Evolutionary conservation across 2,329 filamentous ascomycete species (phyloP).

Genomic region (Trichoderma arundinaceum): DNA sequence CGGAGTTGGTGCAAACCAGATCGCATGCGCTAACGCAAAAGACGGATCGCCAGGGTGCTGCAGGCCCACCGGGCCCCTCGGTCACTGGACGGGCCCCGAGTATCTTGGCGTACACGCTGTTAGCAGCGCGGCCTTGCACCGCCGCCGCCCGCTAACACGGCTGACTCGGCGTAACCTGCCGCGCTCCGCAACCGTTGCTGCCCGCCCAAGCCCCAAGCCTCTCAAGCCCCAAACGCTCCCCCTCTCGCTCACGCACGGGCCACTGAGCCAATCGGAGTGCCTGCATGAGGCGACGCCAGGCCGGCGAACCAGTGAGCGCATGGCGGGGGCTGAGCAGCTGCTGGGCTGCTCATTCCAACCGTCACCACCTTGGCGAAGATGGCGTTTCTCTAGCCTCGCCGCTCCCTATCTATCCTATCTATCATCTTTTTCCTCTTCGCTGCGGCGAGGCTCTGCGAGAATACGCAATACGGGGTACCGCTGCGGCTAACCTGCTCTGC

Average conservation of each 20-base stretch:
- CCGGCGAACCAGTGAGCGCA: slow-evolving; percentile 5
- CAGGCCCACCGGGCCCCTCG: slow-evolving; percentile 7
- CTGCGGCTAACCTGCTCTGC: neutral
- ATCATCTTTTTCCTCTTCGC: too few species aligned
- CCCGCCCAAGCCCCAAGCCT: neutral
- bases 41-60: slow-evolving; percentile 27
- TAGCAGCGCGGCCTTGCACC: neutral
- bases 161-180: slow-evolving; percentile 19
- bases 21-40: slow-evolving; percentile 28
- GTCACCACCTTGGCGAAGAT: too few species aligned
- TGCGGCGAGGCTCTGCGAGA: neutral
- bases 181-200: neutral
- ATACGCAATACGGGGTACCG: slow-evolving; percentile 18
- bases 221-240: slow-evolving; percentile 6
- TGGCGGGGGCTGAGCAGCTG: too few species aligned
- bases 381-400: neutral
- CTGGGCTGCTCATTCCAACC: too few species aligned
- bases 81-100: neutral
- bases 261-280: slow-evolving; percentile 23
- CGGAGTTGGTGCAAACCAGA: slow-evolving; percentile 21
- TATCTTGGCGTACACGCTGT: slow-evolving; percentile 13
- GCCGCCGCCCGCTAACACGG: neutral
- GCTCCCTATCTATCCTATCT: neutral
- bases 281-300: slow-evolving; percentile 10
- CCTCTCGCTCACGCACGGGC: slow-evolving; percentile 21